Evolutionary conservation across 352 stramenopile species (phyloP).

Genomic region (Pilasporangium apinafurcum): DNA sequence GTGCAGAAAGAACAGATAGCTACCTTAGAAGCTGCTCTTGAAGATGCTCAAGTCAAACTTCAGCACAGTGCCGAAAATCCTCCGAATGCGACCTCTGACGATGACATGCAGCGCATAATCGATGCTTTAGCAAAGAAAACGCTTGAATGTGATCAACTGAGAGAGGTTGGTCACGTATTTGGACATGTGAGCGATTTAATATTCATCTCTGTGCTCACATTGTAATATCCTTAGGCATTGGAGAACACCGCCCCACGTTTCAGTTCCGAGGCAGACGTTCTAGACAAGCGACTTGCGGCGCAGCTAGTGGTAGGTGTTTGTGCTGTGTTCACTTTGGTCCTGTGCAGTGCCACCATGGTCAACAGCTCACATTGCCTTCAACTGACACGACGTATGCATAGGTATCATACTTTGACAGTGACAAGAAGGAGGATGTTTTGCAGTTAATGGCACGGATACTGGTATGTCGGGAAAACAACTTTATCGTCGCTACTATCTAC

Average conservation of each 20-base stretch:
- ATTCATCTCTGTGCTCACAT: background rate
- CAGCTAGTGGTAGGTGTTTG: slow-evolving; percentile 47
- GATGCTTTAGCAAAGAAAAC: slow-evolving; percentile 51
- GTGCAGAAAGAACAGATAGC: slow-evolving; percentile 33
- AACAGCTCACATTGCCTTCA: background rate
- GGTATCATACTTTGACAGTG: slow-evolving; percentile 66
- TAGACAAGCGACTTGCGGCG: slow-evolving; percentile 66
- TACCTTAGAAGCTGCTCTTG: slow-evolving; percentile 37
- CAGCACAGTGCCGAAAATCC: slow-evolving; percentile 7
- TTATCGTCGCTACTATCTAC: background rate
- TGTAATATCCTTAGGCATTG: slow-evolving; percentile 21
- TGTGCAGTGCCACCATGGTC: background rate
- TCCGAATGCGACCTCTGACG: background rate
- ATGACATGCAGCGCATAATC: slow-evolving; percentile 47
- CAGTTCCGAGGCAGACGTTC: slow-evolving; percentile 40
- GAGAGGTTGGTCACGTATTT: slow-evolving; percentile 55
- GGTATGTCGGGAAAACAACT: slow-evolving; percentile 12
- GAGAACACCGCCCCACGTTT: slow-evolving; percentile 55
- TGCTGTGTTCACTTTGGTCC: background rate
- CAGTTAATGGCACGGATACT: slow-evolving; percentile 73
- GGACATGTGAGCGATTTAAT: too few relatives aligned
- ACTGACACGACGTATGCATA: slow-evolving; percentile 1
- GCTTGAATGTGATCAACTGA: slow-evolving; percentile 60
- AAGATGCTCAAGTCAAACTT: slow-evolving; percentile 13
- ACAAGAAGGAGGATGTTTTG: slow-evolving; percentile 66